Percentiles rank a stretch among this genome's conserved stretches.
phyloP scores from a whole-genome alignment of 441 rosid genomes.

The Gossypium gossypioides region DNA sequence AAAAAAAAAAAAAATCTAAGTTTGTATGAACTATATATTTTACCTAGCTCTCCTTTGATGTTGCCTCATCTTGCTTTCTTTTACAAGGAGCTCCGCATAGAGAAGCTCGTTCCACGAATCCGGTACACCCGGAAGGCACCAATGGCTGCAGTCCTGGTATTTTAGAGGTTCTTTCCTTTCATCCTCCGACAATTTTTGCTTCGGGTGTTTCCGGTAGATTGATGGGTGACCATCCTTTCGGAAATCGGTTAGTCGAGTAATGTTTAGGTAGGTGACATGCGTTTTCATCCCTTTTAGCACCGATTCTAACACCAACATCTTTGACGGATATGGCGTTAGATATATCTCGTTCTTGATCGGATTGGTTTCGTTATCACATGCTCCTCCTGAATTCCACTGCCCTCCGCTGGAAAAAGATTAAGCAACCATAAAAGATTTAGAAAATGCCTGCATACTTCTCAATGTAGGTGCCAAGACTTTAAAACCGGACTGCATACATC shows the following conservation, averaged over 20 bases:
- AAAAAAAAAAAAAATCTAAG: background rate
- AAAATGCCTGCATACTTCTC: background rate
- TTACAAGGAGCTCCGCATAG: slow-evolving; percentile 56
- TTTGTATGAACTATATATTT: background rate
- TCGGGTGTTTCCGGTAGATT: slow-evolving; percentile 41
- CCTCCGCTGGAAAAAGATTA: slow-evolving; percentile 52
- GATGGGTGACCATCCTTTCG: slow-evolving; percentile 94
- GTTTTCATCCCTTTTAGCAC: slow-evolving; percentile 68
- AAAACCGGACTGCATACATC: background rate
- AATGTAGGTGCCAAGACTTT: background rate
- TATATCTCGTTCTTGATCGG: slow-evolving; percentile 70
- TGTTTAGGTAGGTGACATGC: slow-evolving; percentile 63
- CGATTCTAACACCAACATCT: slow-evolving; percentile 65
- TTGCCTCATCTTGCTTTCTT: slow-evolving; percentile 34
- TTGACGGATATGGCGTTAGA: slow-evolving; percentile 50
- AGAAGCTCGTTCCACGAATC: slow-evolving; percentile 85
- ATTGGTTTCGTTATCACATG: slow-evolving; percentile 65
- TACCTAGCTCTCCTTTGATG: slow-evolving; percentile 31
- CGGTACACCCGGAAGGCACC: slow-evolving; percentile 96
- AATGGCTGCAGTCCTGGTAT: slow-evolving; percentile 92
- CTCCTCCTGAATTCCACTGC: slow-evolving; percentile 96
- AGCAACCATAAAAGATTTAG: background rate
- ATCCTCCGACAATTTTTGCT: slow-evolving; percentile 21
- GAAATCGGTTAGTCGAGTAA: slow-evolving; percentile 73
- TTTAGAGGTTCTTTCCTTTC: slow-evolving; percentile 41